Evolutionary conservation across 208 protist genomes (phyloP).

Genomic region (Acanthamoeba sp.): DNA sequence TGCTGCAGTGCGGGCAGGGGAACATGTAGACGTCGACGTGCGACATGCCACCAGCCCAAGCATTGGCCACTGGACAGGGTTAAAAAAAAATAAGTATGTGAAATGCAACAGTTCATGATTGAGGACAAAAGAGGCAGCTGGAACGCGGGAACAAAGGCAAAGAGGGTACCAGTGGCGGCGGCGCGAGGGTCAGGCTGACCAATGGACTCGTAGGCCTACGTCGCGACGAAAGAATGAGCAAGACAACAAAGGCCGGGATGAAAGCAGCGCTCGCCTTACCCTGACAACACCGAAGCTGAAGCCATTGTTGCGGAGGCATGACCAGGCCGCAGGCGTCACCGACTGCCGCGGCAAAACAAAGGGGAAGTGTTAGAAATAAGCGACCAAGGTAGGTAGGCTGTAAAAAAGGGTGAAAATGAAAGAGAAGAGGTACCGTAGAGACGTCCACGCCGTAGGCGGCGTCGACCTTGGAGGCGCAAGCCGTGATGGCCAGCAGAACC

Average conservation of each 20-base stretch:
- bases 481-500: not conserved
- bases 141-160: not conserved
- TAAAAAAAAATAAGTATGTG: not conserved
- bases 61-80: not conserved
- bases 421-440: not conserved
- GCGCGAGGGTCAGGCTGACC: conserved; percentile 1
- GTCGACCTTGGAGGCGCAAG: not conserved
- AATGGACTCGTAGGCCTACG: conserved; percentile 2
- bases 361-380: not conserved
- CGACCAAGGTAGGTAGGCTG: not conserved
- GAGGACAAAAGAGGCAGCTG: no score
- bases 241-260: not conserved
- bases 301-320: conserved; percentile 3
- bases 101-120: not conserved
- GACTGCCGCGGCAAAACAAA: not conserved
- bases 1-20: conserved; percentile 63
- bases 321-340: not conserved
- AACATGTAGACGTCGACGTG: conserved; percentile 76
- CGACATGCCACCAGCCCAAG: conserved; percentile 48
- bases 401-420: not conserved
- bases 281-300: conserved; percentile 50
- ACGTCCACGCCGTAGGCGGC: conserved; percentile 39
- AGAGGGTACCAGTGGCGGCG: not conserved
- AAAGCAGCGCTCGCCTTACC: not conserved
- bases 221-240: not conserved